A percentile compares a stretch with the other conserved stretches of the same genome.
Conservation (phyloP, 192 early-diverging fungal genomes). For the Mortierella alpina region DNA sequence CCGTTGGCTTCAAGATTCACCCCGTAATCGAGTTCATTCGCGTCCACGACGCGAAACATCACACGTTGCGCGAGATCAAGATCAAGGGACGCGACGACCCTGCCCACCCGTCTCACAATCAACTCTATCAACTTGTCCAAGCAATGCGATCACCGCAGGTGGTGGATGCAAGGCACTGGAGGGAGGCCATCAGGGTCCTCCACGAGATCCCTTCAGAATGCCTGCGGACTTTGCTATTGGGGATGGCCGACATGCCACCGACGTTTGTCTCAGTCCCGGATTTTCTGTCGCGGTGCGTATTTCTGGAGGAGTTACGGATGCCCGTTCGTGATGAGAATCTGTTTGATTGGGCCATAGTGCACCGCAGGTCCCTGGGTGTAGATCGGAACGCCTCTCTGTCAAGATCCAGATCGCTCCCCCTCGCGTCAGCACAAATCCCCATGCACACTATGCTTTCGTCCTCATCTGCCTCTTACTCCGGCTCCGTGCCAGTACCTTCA, state of each 20-base stretch:
- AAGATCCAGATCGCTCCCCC: conserved; percentile 6
- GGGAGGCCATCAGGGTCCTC: conserved; percentile 35
- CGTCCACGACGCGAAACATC: conserved; percentile 34
- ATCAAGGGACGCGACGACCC: conserved; percentile 42
- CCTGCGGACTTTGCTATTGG: conserved; percentile 24
- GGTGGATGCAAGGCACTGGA: conserved; percentile 48
- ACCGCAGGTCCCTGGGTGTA: background rate
- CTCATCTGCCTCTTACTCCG: background rate
- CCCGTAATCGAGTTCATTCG: conserved; percentile 44
- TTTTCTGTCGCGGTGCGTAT: conserved; percentile 13
- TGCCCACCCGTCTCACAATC: conserved; percentile 10
- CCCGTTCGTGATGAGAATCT: conserved; percentile 24
- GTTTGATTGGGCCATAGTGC: conserved; percentile 27
- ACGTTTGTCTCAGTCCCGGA: conserved; percentile 10
- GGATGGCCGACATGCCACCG: conserved; percentile 32
- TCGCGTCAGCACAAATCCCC: background rate
- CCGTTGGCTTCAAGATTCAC: conserved; percentile 16
- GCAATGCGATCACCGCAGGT: conserved; percentile 43
- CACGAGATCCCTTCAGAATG: conserved; percentile 30
- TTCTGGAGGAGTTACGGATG: conserved; percentile 35
- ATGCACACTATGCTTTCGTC: background rate
- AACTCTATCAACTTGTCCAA: conserved; percentile 23
- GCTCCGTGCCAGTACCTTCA: background rate
- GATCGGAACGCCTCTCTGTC: background rate
- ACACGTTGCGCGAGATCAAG: conserved; percentile 43